These are phyloP conservation scores for Coemansia sp. DNA, from an alignment of 192 early-diverging fungal species.

Conservation along the genomic window DNA sequence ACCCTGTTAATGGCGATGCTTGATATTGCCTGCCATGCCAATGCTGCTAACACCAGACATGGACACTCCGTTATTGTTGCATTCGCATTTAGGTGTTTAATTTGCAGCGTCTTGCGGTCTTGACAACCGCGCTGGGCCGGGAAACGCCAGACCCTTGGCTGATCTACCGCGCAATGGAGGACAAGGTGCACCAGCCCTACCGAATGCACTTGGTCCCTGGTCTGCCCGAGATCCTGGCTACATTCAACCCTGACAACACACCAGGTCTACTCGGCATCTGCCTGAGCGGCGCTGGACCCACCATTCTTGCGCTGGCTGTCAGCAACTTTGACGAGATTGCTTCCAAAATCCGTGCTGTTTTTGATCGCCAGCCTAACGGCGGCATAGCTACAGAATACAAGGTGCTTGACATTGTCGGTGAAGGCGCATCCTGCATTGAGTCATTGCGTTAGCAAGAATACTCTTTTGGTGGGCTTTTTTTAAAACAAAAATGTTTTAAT, in stretches of 20 bases:
- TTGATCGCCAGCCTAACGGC: conserved; percentile 37
- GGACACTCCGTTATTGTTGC: background rate
- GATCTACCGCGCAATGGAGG: conserved; percentile 90
- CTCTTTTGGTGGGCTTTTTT: background rate
- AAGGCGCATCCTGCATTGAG: conserved; percentile 39
- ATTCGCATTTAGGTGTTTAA: conserved; percentile 60
- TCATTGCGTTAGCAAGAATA: background rate
- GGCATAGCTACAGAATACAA: conserved; percentile 38
- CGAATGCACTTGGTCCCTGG: conserved; percentile 92
- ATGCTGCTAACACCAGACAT: too few species aligned
- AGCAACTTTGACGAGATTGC: conserved; percentile 85
- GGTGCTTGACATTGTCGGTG: conserved; percentile 46
- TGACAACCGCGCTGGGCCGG: conserved; percentile 74
- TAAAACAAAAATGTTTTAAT: background rate
- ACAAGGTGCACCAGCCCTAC: conserved; percentile 96
- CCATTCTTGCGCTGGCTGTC: conserved; percentile 84
- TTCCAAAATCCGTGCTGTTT: conserved; percentile 27
- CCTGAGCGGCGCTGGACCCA: conserved; percentile 94
- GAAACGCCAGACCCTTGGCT: conserved; percentile 69
- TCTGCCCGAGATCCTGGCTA: conserved; percentile 75
- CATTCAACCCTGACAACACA: conserved; percentile 65
- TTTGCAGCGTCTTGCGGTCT: conserved; percentile 89
- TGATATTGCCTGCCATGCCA: too few species aligned
- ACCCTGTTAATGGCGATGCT: too few species aligned
- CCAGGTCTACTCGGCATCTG: conserved; percentile 90